Conservation (phyloP, 768 basidiomycete species). For the Rhodotorula kratochvilovae region DNA sequence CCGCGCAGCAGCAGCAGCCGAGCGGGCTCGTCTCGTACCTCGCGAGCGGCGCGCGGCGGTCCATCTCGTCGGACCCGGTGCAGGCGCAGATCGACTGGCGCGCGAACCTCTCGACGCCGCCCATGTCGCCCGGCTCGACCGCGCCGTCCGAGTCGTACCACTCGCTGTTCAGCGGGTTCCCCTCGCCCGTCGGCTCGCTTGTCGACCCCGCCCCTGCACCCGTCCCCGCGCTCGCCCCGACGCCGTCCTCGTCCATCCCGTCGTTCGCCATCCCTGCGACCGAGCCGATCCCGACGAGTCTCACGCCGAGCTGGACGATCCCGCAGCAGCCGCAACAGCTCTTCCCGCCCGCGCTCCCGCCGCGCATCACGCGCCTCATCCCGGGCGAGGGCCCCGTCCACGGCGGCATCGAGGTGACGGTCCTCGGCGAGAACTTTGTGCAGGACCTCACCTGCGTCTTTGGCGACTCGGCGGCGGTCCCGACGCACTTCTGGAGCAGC, state of each 20-base stretch:
- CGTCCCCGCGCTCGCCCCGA: not conserved
- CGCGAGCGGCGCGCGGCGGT: not conserved
- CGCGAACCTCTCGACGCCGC: conserved; percentile 20
- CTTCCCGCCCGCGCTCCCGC: conserved; percentile 8
- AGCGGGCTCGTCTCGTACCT: not conserved
- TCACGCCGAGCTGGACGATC: conserved; percentile 17
- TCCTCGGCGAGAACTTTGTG: conserved; percentile 81
- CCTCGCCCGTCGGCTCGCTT: conserved; percentile 8
- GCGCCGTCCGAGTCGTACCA: conserved; percentile 23
- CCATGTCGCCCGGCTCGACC: conserved; percentile 29
- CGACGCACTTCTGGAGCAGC: conserved; percentile 85
- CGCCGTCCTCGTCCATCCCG: not conserved
- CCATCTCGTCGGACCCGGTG: not conserved
- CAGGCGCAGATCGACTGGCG: conserved; percentile 19
- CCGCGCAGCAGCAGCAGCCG: not conserved
- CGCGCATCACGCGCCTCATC: conserved; percentile 51
- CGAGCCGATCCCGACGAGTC: conserved; percentile 21
- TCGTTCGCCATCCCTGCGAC: conserved; percentile 30
- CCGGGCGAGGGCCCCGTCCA: conserved; percentile 47
- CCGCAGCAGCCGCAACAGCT: conserved; percentile 24
- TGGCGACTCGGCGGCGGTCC: conserved; percentile 72
- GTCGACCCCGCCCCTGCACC: too few species aligned
- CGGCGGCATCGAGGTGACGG: conserved; percentile 84
- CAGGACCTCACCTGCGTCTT: conserved; percentile 66
- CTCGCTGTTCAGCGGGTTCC: conserved; percentile 22